phyloP scores from a whole-genome alignment of 495 filamentous ascomycete genomes.

The Penicillium longicatenatum region DNA sequence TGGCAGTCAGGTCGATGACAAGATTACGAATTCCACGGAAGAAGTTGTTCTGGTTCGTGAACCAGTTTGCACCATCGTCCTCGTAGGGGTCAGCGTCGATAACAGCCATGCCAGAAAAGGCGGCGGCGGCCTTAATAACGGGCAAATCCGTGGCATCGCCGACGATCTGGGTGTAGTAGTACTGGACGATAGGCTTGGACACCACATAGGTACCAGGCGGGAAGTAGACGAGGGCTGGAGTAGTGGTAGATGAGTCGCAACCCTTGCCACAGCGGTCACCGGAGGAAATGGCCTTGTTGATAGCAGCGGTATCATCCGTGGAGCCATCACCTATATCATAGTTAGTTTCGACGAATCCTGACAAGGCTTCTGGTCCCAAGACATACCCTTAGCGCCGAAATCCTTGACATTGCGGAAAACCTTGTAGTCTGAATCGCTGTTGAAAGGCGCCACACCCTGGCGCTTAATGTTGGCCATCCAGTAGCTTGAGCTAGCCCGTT shows the following conservation, averaged over 20 bases:
- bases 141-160: conserved; percentile 72
- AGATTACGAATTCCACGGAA: conserved; percentile 96
- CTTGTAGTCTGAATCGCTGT: conserved; percentile 58
- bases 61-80: conserved; percentile 65
- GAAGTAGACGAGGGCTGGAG: conserved; percentile 78
- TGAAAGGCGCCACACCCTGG: conserved; percentile 69
- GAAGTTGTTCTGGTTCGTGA: conserved; percentile 98
- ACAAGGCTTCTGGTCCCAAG: background rate
- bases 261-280: conserved; percentile 74
- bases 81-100: conserved; percentile 89
- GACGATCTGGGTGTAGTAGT: conserved; percentile 80
- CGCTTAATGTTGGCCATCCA: conserved; percentile 77
- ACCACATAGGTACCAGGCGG: conserved; percentile 77
- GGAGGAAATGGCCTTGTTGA: conserved; percentile 79
- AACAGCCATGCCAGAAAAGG: conserved; percentile 82
- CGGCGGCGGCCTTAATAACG: conserved; percentile 71
- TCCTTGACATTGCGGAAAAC: conserved; percentile 89
- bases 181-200: conserved; percentile 66
- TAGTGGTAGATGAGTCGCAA: conserved; percentile 80
- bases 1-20: conserved; percentile 77
- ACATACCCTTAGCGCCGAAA: conserved; percentile 68
- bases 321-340: conserved; percentile 62
- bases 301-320: conserved; percentile 86
- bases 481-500: conserved; percentile 48
- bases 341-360: conserved; percentile 27